Evolutionary conservation across 2,329 filamentous ascomycete species (phyloP).

Genomic region (Metarhizium brunneum): DNA sequence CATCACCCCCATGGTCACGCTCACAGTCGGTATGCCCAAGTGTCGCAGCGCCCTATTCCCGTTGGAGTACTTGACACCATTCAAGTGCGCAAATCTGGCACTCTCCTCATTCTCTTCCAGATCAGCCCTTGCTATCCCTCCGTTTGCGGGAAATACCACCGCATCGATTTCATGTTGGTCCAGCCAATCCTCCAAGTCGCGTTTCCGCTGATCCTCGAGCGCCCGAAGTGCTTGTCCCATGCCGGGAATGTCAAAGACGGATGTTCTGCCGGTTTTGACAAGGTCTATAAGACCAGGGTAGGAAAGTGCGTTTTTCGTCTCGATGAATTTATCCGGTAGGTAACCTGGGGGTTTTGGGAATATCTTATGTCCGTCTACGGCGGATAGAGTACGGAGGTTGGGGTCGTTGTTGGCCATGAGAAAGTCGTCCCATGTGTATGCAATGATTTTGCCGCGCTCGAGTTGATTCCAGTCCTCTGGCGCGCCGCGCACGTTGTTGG

Average conservation of each 20-base stretch:
- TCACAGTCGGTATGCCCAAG: slow-evolving; percentile 43
- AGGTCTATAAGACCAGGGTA: neutral
- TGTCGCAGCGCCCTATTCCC: slow-evolving; percentile 44
- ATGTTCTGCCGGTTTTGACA: neutral
- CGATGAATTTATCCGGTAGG: slow-evolving; percentile 4
- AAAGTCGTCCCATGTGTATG: slow-evolving; percentile 44
- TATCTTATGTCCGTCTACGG: slow-evolving; percentile 17
- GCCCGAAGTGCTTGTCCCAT: neutral
- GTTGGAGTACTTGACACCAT: slow-evolving; percentile 44
- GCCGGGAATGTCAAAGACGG: neutral
- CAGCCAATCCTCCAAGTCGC: slow-evolving; percentile 36
- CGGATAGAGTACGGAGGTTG: neutral
- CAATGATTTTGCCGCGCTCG: slow-evolving; percentile 38
- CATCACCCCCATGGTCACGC: slow-evolving; percentile 42
- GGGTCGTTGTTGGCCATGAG: slow-evolving; percentile 30
- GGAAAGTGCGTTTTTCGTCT: neutral
- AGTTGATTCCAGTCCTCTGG: slow-evolving; percentile 35
- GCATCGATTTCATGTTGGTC: slow-evolving; percentile 28
- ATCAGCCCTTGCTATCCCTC: slow-evolving; percentile 23
- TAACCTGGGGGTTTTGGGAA: slow-evolving; percentile 27
- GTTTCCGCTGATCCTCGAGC: neutral
- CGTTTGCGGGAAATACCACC: slow-evolving; percentile 38
- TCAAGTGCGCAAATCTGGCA: slow-evolving; percentile 10
- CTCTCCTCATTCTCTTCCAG: slow-evolving; percentile 3
- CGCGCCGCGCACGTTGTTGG: slow-evolving; percentile 20